Conservation (phyloP, 179 eudicot species). For the Spinacia oleracea region DNA sequence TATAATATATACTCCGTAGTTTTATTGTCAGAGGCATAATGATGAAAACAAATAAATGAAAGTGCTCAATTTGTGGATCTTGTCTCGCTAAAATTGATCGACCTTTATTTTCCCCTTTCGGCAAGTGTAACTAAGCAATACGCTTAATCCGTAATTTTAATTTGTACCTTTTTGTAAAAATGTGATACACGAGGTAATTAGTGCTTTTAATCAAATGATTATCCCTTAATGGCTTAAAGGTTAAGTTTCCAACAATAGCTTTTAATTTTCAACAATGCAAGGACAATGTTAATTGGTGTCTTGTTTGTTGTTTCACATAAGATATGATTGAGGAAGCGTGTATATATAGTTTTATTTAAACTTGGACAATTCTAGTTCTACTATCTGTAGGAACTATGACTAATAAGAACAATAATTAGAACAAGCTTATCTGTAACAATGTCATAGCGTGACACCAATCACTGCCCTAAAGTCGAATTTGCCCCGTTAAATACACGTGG, state of each 20-base stretch:
- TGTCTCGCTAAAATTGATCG: slow-evolving; percentile 6
- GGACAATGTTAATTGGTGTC: not conserved
- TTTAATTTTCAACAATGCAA: not conserved
- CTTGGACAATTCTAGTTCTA: too few species aligned
- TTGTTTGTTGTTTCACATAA: not conserved
- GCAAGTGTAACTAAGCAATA: not conserved
- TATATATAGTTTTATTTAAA: too few species aligned
- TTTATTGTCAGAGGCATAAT: slow-evolving; percentile 1
- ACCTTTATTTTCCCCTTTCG: not conserved
- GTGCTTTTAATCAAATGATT: too few species aligned
- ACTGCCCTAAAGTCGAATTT: too few species aligned
- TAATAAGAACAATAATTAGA: too few species aligned
- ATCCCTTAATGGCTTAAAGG: not conserved
- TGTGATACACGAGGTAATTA: not conserved
- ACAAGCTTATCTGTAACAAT: too few species aligned
- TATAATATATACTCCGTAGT: not conserved
- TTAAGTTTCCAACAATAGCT: not conserved
- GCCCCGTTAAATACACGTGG: too few species aligned
- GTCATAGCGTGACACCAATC: too few species aligned
- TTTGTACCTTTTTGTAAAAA: not conserved
- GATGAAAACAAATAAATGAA: slow-evolving; percentile 15
- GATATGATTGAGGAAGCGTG: too few species aligned
- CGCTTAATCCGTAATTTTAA: slow-evolving; percentile 1
- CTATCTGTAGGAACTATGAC: too few species aligned
- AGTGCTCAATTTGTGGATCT: slow-evolving; percentile 9